phyloP scores from a whole-genome alignment of 768 basidiomycete genomes.

The Hypholoma sublateritium region DNA sequence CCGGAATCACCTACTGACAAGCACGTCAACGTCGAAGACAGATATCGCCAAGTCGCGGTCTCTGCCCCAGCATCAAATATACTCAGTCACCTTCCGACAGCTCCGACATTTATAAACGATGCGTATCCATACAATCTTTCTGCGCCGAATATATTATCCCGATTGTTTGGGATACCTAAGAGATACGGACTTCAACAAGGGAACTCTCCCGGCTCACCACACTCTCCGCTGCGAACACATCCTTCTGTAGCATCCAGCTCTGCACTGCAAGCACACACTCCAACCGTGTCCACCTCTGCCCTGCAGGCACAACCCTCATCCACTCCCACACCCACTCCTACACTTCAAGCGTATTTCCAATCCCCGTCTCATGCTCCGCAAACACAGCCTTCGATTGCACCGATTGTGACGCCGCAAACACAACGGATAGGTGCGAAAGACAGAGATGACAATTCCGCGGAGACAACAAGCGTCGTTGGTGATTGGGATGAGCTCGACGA shows the following conservation, averaged over 20 bases:
- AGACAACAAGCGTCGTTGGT: conserved; percentile 3
- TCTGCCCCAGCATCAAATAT: conserved; percentile 3
- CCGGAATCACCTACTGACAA: no score
- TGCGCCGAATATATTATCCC: no score
- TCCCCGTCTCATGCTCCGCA: neutral
- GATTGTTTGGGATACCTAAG: no score
- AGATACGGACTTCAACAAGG: no score
- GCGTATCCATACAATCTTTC: conserved; percentile 51
- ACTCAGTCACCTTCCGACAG: conserved; percentile 22
- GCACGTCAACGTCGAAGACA: no score
- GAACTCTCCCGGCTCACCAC: conserved; percentile 26
- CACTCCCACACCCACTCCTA: conserved; percentile 10
- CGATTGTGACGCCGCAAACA: conserved; percentile 10
- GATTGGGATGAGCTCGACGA: conserved; percentile 18
- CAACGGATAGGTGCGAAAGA: no score
- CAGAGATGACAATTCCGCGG: conserved; percentile 18
- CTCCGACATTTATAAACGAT: conserved; percentile 36
- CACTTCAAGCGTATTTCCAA: no score
- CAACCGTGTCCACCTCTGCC: conserved; percentile 26
- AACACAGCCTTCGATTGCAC: neutral
- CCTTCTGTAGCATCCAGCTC: conserved; percentile 16
- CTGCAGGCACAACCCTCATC: no score
- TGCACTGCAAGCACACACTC: conserved; percentile 24
- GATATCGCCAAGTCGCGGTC: no score
- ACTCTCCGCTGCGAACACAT: conserved; percentile 12